phyloP scores from a whole-genome alignment of 306 rosid species.

The Dalbergia cochinchinensis region DNA sequence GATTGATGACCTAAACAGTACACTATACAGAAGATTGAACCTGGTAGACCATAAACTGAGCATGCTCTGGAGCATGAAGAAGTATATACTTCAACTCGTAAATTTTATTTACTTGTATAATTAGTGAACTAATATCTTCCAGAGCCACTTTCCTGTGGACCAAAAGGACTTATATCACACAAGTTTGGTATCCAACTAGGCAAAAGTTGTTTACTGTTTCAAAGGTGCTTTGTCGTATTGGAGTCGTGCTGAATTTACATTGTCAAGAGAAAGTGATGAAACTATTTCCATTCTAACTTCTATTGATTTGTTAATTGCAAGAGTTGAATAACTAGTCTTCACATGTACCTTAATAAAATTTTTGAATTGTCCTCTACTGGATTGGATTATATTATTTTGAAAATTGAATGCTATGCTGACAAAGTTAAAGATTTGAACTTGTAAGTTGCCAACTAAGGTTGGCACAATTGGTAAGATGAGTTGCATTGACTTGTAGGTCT shows the following conservation, averaged over 20 bases:
- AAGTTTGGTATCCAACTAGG: not conserved
- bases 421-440: slow-evolving; percentile 13
- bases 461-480: slow-evolving; percentile 19
- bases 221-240: slow-evolving; percentile 4
- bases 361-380: not conserved
- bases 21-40: slow-evolving; percentile 33
- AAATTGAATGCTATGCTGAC: not conserved
- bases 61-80: slow-evolving; percentile 12
- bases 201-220: slow-evolving; percentile 20
- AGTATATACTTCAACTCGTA: slow-evolving; percentile 1
- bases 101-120: slow-evolving; percentile 6
- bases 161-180: not conserved
- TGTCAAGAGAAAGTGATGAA: slow-evolving; percentile 11
- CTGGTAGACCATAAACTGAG: slow-evolving; percentile 2
- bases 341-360: not conserved
- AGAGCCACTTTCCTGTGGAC: slow-evolving; percentile 12
- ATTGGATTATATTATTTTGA: not conserved
- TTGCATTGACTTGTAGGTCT: not conserved
- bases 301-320: not conserved
- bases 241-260: not conserved
- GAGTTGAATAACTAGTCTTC: slow-evolving; percentile 3
- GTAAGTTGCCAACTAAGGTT: not conserved
- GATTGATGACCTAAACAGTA: not conserved
- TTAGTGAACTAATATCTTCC: not conserved
- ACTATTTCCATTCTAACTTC: not conserved